Conservation (phyloP, 192 early-diverging fungal genomes). For the Allomyces arbusculus region DNA sequence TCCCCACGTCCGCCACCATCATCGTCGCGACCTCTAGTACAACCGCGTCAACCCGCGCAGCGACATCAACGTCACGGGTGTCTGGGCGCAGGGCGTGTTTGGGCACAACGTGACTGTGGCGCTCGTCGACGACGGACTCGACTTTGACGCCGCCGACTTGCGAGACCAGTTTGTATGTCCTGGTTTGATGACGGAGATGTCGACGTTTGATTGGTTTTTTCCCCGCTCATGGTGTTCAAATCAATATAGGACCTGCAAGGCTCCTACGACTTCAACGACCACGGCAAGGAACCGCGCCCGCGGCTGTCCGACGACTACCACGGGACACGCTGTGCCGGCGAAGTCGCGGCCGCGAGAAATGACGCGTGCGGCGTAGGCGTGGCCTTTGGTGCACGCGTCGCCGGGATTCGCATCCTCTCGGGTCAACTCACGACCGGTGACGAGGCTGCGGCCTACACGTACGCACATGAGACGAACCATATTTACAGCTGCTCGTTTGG, state of each 20-base stretch:
- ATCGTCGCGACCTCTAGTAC: neutral
- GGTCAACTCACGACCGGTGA: conserved; percentile 76
- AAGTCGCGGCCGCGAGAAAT: conserved; percentile 84
- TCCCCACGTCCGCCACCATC: too few relatives aligned
- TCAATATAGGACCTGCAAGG: conserved; percentile 43
- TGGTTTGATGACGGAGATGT: neutral
- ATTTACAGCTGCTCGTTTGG: conserved; percentile 98
- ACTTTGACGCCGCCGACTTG: conserved; percentile 65
- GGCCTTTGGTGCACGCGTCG: conserved; percentile 67
- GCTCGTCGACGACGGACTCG: conserved; percentile 90
- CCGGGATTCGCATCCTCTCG: conserved; percentile 78
- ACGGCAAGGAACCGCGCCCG: conserved; percentile 51
- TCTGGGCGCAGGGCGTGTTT: conserved; percentile 76
- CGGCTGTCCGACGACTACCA: conserved; percentile 59
- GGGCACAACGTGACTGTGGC: conserved; percentile 71
- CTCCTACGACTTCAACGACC: conserved; percentile 90
- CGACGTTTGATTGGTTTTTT: neutral
- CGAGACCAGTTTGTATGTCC: conserved; percentile 63
- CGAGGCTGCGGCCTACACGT: conserved; percentile 79
- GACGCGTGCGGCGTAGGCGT: conserved; percentile 84
- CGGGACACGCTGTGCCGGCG: conserved; percentile 93
- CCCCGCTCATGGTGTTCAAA: neutral
- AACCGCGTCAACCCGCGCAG: conserved; percentile 33
- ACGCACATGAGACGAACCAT: conserved; percentile 64
- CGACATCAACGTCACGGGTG: conserved; percentile 83